Evolutionary conservation across 2,329 filamentous ascomycete species (phyloP), one percentile per base, ranked within the genome.

Genomic region (Zasmidium cellare): DNA sequence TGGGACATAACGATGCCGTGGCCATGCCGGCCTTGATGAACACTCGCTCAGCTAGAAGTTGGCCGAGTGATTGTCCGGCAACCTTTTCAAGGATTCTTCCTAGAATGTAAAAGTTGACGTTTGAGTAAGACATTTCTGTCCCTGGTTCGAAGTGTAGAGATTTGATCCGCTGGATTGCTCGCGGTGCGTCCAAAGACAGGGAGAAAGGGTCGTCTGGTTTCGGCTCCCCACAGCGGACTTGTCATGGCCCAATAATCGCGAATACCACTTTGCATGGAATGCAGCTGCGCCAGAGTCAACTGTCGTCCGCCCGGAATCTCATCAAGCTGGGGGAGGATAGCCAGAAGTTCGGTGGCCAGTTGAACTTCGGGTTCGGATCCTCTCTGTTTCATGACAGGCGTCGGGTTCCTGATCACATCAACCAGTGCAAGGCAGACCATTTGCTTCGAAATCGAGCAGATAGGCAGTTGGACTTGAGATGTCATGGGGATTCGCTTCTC

Each of bases 381-480:
- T 28, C 57, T 48, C 18, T 55, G 53, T 11, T 58, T 61, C 62
- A 75, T 70, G 7, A 56, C 51, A 1, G 68, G 62, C 0, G 72
- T 68, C 3, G 74, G 70, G 11, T 75, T 70, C 9, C 58, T 45
- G 45, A 74, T 61, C 6, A 79, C 61, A 41, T 74, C 73, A 3
- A 71, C 62, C 49, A 78, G 57, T 3, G 75, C 59, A 3, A 73
- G 68, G 53, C 76, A 78, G 1, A 77, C 64, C 65, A 78, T 76
- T 53, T 80, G 78, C 62, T 80, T 80, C 1, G 76, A 74, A 58
- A 79, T 80, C 5, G 77, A 79, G 61, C 78, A 80, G 56, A 80
- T 79, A 11, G 77, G 77, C 19, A 80, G 60, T 9, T 70, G 68
- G 1, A 71, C 78, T 3, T 72, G 57, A 3, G 72, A 45, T 0